Percentiles rank a stretch among this genome's conserved stretches.
phyloP scores from a whole-genome alignment of 345 rosid species.

The Gossypium longicalyx region DNA sequence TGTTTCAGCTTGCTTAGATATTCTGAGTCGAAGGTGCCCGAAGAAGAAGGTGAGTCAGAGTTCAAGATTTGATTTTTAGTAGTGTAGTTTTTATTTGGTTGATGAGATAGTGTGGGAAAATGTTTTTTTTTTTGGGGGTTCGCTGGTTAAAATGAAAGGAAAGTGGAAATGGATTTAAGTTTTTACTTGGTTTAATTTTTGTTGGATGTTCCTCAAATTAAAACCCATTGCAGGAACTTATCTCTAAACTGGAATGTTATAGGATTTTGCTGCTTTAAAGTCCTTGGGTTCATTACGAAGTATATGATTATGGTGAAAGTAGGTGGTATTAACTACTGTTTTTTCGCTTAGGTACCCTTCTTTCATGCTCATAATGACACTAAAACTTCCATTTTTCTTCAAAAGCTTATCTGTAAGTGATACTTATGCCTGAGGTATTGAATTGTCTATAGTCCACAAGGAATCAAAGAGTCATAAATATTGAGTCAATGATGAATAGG shows the following conservation, averaged over 20 bases:
- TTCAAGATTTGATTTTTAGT: background rate
- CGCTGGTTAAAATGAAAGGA: background rate
- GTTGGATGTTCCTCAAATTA: conserved; percentile 14
- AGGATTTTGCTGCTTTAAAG: background rate
- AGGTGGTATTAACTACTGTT: background rate
- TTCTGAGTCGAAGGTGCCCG: conserved; percentile 43
- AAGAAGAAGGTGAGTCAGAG: conserved; percentile 47
- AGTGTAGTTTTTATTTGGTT: conserved; percentile 3
- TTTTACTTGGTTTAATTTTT: conserved; percentile 8
- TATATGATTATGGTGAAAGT: background rate
- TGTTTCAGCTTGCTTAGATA: conserved; percentile 36
- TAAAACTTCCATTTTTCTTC: background rate
- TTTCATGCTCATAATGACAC: background rate
- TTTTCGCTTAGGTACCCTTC: background rate
- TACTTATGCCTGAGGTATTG: background rate
- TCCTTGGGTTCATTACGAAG: background rate
- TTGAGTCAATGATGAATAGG: background rate
- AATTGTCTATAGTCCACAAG: background rate
- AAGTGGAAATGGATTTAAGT: background rate
- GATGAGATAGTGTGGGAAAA: conserved; percentile 13
- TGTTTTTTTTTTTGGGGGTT: background rate
- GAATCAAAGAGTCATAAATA: background rate
- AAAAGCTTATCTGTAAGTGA: background rate
- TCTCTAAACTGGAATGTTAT: background rate
- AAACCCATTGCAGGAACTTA: background rate